phyloP scores from a whole-genome alignment of 805 yeast genomes.

The Sugiyamaella marilandica region DNA sequence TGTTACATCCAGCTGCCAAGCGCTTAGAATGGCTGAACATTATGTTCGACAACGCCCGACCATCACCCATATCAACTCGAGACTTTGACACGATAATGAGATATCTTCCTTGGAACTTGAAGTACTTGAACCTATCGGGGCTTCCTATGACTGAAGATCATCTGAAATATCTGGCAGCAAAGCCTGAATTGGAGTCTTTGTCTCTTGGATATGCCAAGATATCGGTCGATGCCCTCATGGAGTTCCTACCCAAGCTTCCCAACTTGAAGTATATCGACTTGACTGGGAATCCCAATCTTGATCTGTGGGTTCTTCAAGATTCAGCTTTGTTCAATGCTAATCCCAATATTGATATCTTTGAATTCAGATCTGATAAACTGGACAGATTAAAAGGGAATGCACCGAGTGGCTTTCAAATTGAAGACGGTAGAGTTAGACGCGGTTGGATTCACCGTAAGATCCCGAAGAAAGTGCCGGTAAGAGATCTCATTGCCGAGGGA shows the following conservation, averaged over 20 bases:
- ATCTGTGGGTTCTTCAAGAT: conserved; percentile 50
- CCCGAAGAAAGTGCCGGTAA: not conserved
- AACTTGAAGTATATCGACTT: conserved; percentile 57
- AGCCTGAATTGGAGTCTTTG: conserved; percentile 27
- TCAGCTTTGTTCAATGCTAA: conserved; percentile 44
- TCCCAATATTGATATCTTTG: conserved; percentile 55
- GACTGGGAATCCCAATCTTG: conserved; percentile 56
- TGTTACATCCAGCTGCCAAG: conserved; percentile 62
- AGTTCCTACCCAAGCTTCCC: conserved; percentile 24
- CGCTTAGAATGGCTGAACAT: conserved; percentile 62
- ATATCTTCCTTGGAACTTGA: conserved; percentile 38
- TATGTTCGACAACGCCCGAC: conserved; percentile 59
- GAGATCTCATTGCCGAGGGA: not conserved
- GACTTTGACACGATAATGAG: conserved; percentile 47
- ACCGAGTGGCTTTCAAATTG: conserved; percentile 35
- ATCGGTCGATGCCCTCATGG: conserved; percentile 23
- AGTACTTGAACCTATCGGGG: conserved; percentile 60
- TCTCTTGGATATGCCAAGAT: conserved; percentile 32
- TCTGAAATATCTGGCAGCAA: conserved; percentile 25
- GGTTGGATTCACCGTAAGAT: conserved; percentile 60
- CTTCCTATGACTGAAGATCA: conserved; percentile 46
- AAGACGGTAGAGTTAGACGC: conserved; percentile 59
- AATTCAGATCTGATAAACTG: conserved; percentile 39
- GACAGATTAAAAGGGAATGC: conserved; percentile 27
- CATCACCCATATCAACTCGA: conserved; percentile 48